A percentile compares a stretch with the other conserved stretches of the same genome.
Evolutionary conservation across 108 stramenopile species (phyloP).

Genomic region (Aurantiochytrium sp.): DNA sequence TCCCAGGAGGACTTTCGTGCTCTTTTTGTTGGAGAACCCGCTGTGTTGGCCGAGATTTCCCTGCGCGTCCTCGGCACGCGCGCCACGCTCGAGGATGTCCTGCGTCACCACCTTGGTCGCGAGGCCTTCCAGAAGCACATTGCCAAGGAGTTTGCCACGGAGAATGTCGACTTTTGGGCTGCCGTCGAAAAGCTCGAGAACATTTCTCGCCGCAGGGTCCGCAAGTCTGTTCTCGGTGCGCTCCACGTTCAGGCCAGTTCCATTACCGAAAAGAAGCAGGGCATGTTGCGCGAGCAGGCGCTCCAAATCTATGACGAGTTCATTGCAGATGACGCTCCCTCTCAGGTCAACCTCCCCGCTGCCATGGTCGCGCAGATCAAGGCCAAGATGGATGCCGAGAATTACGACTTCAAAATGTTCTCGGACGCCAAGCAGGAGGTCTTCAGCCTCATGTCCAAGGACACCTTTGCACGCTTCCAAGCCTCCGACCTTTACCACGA

Average conservation of each 20-base stretch:
- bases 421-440: not conserved
- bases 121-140: not conserved
- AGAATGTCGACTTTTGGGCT: not conserved
- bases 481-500: not conserved
- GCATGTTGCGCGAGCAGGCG: not conserved
- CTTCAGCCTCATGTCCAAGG: constrained; percentile 11
- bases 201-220: not conserved
- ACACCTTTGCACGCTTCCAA: not conserved
- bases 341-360: not conserved
- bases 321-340: not conserved
- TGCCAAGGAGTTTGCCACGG: not conserved
- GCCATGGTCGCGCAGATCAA: not conserved
- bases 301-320: not conserved
- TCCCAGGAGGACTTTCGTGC: constrained; percentile 14
- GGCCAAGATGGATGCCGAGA: not conserved
- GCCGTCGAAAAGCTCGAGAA: not conserved
- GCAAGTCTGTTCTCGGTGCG: constrained; percentile 9
- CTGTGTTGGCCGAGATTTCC: not conserved
- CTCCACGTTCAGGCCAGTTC: not conserved
- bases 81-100: not conserved
- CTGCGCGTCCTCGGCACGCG: not conserved
- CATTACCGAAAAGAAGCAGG: not conserved
- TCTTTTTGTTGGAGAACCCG: constrained; percentile 5
- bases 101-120: not conserved
- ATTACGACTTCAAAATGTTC: constrained; percentile 10